Percentiles rank a stretch among this genome's conserved stretches.
phyloP scores from a whole-genome alignment of 2,329 filamentous ascomycete species.

The Arthrinium phaeospermum region DNA sequence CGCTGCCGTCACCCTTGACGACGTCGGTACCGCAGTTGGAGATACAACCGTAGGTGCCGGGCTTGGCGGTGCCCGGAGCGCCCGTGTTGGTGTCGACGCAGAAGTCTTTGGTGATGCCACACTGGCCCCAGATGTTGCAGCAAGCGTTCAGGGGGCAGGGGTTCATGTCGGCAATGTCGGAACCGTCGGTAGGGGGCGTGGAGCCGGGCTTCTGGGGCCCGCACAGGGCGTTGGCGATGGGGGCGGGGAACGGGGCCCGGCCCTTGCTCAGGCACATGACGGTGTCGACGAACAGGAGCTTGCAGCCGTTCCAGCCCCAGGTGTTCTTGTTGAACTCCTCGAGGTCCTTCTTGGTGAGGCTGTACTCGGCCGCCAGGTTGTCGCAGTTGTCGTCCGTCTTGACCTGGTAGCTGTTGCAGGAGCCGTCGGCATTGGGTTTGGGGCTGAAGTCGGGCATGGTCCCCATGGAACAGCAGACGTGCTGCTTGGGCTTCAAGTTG shows the following conservation, averaged over 20 bases:
- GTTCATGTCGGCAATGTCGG: constrained; percentile 24
- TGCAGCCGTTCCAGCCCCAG: constrained; percentile 32
- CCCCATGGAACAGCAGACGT: constrained; percentile 45
- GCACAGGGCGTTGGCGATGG: constrained; percentile 29
- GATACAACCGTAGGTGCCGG: constrained; percentile 22
- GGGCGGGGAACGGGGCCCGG: constrained; percentile 29
- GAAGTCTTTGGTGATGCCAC: constrained; percentile 24
- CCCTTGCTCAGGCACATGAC: constrained; percentile 34
- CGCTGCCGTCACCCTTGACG: constrained; percentile 16
- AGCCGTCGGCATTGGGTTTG: constrained; percentile 41
- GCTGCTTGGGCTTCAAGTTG: constrained; percentile 39
- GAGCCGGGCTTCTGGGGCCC: constrained; percentile 27
- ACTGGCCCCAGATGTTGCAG: constrained; percentile 30
- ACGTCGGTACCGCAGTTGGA: constrained; percentile 28
- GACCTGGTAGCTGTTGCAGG: constrained; percentile 42
- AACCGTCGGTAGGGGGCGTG: background rate
- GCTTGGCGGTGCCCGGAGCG: constrained; percentile 15
- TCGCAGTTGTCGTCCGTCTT: constrained; percentile 41
- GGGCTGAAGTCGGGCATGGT: constrained; percentile 41
- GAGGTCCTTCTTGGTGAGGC: constrained; percentile 28
- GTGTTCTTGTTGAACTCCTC: constrained; percentile 31
- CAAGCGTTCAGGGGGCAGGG: constrained; percentile 30
- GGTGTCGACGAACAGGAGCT: constrained; percentile 22
- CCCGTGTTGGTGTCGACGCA: constrained; percentile 23
- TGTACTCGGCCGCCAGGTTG: constrained; percentile 32